Evolutionary conservation across 768 basidiomycete genomes (phyloP).

Genomic region (Melanogaster broomeanus): DNA sequence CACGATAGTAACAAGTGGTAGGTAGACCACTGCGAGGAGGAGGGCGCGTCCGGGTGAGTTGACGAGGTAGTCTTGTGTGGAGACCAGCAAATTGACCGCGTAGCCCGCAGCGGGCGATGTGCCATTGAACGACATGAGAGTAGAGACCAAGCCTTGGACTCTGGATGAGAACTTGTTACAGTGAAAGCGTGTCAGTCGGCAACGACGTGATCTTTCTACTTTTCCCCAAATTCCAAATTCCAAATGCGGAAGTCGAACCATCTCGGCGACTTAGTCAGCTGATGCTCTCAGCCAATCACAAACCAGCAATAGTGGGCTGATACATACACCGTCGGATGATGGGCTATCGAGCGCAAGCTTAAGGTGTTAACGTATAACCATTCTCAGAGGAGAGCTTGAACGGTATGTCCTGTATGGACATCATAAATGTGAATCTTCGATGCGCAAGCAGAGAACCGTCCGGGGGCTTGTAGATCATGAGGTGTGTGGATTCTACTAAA

Average conservation of each 20-base stretch:
- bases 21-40: conserved; percentile 53
- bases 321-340: no score
- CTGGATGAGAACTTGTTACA: not conserved
- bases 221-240: conserved; percentile 6
- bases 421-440: no score
- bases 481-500: not conserved
- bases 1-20: conserved; percentile 66
- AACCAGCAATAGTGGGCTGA: not conserved
- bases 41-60: conserved; percentile 30
- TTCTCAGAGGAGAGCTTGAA: no score
- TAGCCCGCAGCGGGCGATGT: conserved; percentile 27
- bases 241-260: conserved; percentile 9
- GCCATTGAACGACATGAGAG: conserved; percentile 27
- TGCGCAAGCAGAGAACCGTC: no score
- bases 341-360: no score
- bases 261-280: conserved; percentile 26
- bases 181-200: no score
- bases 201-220: not conserved
- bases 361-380: no score
- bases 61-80: conserved; percentile 17
- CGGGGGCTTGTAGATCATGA: not conserved
- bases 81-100: conserved; percentile 17
- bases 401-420: no score
- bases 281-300: conserved; percentile 3
- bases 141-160: not conserved